These are phyloP conservation scores for Botryotinia globosa DNA, from an alignment of 2,329 filamentous ascomycete genomes.

Conservation along the genomic window DNA sequence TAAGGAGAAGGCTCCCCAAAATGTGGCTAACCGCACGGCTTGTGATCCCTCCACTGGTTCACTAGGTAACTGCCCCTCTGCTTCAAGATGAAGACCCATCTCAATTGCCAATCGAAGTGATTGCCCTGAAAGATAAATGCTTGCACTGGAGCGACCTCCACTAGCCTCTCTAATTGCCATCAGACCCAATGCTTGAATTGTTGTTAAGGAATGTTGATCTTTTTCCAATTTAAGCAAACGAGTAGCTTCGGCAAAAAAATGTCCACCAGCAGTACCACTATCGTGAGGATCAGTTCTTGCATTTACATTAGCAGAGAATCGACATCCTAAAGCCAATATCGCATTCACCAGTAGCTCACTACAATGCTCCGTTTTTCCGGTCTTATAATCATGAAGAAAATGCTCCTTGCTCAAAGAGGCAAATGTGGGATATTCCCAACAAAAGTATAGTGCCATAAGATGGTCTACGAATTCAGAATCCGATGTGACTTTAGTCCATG, in stretches of 20 bases:
- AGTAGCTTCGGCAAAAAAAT: slow-evolving; percentile 70
- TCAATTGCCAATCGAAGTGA: slow-evolving; percentile 67
- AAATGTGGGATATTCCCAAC: slow-evolving; percentile 74
- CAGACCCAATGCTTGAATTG: slow-evolving; percentile 70
- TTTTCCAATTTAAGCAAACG: slow-evolving; percentile 52
- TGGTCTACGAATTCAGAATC: slow-evolving; percentile 60
- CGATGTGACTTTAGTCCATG: slow-evolving; percentile 62
- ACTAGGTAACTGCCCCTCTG: slow-evolving; percentile 17
- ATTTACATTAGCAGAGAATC: slow-evolving; percentile 64
- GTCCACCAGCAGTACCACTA: slow-evolving; percentile 64
- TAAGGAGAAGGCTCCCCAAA: slow-evolving; percentile 45
- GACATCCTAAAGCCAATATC: slow-evolving; percentile 55
- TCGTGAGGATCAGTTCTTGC: slow-evolving; percentile 60
- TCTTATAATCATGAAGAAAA: slow-evolving; percentile 27
- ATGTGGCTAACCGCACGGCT: slow-evolving; percentile 48
- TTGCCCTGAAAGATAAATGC: slow-evolving; percentile 69
- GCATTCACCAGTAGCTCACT: slow-evolving; percentile 44
- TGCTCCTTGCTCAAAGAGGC: slow-evolving; percentile 58
- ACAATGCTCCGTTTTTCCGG: slow-evolving; percentile 29
- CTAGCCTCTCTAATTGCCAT: slow-evolving; percentile 73
- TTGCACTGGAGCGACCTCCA: slow-evolving; percentile 66
- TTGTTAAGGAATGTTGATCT: slow-evolving; percentile 62
- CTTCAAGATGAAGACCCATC: slow-evolving; percentile 29
- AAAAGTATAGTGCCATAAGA: slow-evolving; percentile 65
- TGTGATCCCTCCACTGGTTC: slow-evolving; percentile 40